Evolutionary conservation across 306 rosid species (phyloP).

Genomic region (Ochetophila trinervis): DNA sequence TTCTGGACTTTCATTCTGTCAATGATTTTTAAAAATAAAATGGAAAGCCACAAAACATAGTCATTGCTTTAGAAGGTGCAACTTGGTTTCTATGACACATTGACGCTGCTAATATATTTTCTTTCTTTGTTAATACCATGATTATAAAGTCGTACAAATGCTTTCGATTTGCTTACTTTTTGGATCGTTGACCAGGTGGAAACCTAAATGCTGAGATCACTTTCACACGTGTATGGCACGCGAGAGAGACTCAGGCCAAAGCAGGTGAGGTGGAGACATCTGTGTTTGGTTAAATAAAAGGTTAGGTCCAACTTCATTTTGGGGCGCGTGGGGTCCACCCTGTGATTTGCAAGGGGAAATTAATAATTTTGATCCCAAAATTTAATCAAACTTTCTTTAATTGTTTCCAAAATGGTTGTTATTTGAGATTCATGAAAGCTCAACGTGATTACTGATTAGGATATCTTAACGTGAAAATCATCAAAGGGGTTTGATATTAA

Average conservation of each 20-base stretch:
- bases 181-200: too few relatives aligned
- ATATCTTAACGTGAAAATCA: too few relatives aligned
- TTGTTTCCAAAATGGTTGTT: too few relatives aligned
- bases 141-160: background rate
- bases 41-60: background rate
- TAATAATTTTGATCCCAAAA: too few relatives aligned
- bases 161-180: background rate
- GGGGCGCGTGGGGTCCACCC: slow-evolving; percentile 20
- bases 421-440: too few relatives aligned
- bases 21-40: slow-evolving; percentile 20
- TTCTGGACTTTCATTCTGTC: slow-evolving; percentile 28
- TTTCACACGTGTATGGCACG: slow-evolving; percentile 18
- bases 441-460: too few relatives aligned
- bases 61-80: slow-evolving; percentile 11
- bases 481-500: too few relatives aligned
- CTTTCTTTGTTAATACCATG: background rate
- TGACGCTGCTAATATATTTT: background rate
- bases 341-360: background rate
- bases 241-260: slow-evolving; percentile 5
- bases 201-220: background rate
- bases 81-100: slow-evolving; percentile 1
- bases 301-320: slow-evolving; percentile 10
- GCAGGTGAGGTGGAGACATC: slow-evolving; percentile 24
- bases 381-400: too few relatives aligned
- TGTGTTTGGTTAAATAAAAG: slow-evolving; percentile 6